Base-by-base conservation (phyloP, 2,329 filamentous ascomycete genomes). In the Cercospora sp. region DNA sequence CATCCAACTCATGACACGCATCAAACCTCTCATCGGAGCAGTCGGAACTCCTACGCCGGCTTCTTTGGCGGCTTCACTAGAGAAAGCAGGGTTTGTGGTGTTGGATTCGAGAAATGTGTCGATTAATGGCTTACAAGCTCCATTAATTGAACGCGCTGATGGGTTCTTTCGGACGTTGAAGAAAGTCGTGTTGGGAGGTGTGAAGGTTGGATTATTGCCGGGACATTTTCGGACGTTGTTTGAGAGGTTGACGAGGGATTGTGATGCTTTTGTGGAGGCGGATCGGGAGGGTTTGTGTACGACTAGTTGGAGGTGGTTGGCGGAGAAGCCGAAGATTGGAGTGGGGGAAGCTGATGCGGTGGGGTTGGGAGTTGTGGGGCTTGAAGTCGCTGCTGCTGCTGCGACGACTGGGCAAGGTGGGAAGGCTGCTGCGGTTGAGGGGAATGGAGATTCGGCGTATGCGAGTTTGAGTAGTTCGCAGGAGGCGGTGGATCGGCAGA, bases 1-100 rank as follows among this genome's bases (percentile, higher is more conserved):
- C 60, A n/a, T 51, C 26, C 57, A 66, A 32, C 61, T 75, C 28
- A 74, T 77, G 73, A 69, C 70, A 53, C 61, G 60, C 5, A 74
- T 77, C 63, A 77, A 77, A 65, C 75, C 74, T 9, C 64, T 76
- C 12, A 74, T 77, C 34, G 74, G 75, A n/a, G 74, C 74, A 1
- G 73, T 76, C 7, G 74, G 75, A 4, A 77, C 75, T 3, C 75
- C 75, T 5, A 77, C 75, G 7, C 74, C 74, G 1, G 45, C 72
- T 16, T 73, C 70, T 43, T 63, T 77, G 30, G 61, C 65, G 24
- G 30, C 61, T 16, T 72, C 70, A 2, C 59, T 77, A 3, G 69
- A 73, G 53, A 45, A 67, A 9, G 74, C 75, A 8, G 75, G 75
- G 0, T 77, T 77, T 65, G 63, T 58, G 9, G 61, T 75, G 28